Base-by-base conservation (phyloP, 2,329 filamentous ascomycete genomes). In the Arthroderma uncinatum region DNA sequence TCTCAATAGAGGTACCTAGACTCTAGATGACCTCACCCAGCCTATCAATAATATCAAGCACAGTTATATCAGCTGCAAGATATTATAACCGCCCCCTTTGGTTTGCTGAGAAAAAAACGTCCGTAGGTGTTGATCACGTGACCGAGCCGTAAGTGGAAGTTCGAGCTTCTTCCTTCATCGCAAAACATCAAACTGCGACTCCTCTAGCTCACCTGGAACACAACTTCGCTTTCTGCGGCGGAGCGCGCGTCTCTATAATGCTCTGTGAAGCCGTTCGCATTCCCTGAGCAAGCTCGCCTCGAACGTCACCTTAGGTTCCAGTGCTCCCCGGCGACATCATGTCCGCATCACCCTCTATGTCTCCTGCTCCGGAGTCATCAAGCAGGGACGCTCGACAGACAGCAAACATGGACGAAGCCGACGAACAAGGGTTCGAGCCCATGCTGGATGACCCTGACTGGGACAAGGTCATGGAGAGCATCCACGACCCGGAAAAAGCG, bases 381-480 rank as follows among this genome's bases (percentile, higher is more conserved):
- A n/a, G 19, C 30, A 37, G 25, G 50, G 50, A 53, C 10, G 19
- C 6, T n/a, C 36, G 39, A 21, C 50, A 37, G 14, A 8, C 10
- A 21, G 19, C 16, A 16, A 30, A 23, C 5, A 53, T 53, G 50
- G 33, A n/a, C 12, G 16, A 33, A 39, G 6, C 16, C 16, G 3
- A 9, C 33, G 33, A 53, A 23, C 6, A 39, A 4, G 50, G 16
- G 8, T 30, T 39, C 9, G 50, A 36, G 33, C 30, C 50, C 33
- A 10, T 16, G 57, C 62, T 61, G 56, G 68, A 71, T 19, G 72
- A 74, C 63, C 60, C 64, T 16, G 71, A 72, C 40, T 74, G 73
- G 50, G 66, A 73, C 42, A 70, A 68, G 67, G 68, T 74, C 19
- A 71, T 74, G 70, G 66, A 66, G 59, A 67, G 71, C 59, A 67